A percentile compares a stretch with the other conserved stretches of the same genome.
phyloP scores from a whole-genome alignment of 768 basidiomycete species.

The Suillus variegatus region DNA sequence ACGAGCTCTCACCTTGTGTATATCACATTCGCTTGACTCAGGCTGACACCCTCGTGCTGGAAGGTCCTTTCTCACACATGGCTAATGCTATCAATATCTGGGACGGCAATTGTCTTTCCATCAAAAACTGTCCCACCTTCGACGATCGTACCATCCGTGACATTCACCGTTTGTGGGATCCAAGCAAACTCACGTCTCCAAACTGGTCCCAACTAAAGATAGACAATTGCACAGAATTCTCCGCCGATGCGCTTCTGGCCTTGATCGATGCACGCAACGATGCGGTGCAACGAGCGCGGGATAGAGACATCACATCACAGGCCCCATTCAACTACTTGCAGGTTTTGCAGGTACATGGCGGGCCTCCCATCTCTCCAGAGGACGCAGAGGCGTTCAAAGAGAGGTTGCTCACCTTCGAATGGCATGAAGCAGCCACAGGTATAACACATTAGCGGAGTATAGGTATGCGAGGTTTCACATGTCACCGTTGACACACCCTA shows the following conservation, averaged over 20 bases:
- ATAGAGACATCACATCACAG: not conserved
- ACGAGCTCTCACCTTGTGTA: not conserved
- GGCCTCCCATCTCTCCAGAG: not conserved
- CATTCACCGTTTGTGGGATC: not conserved
- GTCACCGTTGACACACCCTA: not conserved
- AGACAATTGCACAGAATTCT: not conserved
- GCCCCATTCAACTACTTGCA: not conserved
- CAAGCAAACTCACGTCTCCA: constrained; percentile 1
- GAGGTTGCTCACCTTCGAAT: not conserved
- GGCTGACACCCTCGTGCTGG: not conserved
- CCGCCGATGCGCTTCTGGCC: not conserved
- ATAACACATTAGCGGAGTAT: not conserved
- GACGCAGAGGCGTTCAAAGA: not conserved
- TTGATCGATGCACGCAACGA: not conserved
- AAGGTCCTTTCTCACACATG: not conserved
- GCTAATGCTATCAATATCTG: not conserved
- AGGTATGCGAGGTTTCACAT: not conserved
- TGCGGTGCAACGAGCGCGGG: not conserved
- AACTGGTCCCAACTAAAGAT: constrained; percentile 2
- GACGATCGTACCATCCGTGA: not conserved
- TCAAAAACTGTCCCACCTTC: not conserved
- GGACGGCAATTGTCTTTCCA: not conserved
- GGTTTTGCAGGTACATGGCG: not conserved
- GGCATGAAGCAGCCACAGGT: constrained; percentile 4
- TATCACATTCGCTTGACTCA: not conserved